Conservation (phyloP, 169 alveolate genomes). For the Eimeria zaria region DNA sequence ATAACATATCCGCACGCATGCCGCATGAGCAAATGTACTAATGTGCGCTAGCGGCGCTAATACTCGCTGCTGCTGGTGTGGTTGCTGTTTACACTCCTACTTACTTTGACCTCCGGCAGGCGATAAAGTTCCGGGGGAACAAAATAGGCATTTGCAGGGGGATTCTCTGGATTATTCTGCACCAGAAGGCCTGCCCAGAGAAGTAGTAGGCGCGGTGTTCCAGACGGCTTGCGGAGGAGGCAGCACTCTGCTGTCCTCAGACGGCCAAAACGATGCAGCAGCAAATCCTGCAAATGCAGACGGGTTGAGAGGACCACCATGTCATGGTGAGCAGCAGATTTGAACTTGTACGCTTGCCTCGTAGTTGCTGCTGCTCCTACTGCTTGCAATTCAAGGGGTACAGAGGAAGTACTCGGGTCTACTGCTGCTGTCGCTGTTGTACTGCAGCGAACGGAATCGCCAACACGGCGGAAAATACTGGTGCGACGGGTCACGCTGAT, state of each 20-base stretch:
- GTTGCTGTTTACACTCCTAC: neutral
- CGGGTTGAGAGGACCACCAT: conserved; percentile 78
- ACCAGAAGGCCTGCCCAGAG: conserved; percentile 78
- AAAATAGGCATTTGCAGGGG: conserved; percentile 52
- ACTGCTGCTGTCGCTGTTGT: neutral
- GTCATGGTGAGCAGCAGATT: conserved; percentile 83
- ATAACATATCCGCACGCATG: neutral
- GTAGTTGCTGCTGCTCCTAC: neutral
- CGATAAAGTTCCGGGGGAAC: conserved; percentile 58
- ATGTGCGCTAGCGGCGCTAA: neutral
- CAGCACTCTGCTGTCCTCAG: conserved; percentile 71
- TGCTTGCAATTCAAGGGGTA: neutral
- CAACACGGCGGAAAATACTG: neutral
- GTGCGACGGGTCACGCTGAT: neutral
- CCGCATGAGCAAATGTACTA: neutral
- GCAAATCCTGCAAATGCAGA: conserved; percentile 72
- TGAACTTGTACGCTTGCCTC: conserved; percentile 36
- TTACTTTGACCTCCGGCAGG: conserved; percentile 65
- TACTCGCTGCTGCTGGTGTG: neutral
- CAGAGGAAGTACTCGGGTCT: neutral
- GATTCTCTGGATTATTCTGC: conserved; percentile 49
- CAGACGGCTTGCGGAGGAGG: conserved; percentile 36
- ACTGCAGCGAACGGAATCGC: neutral
- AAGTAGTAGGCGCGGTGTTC: conserved; percentile 56
- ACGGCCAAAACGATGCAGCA: conserved; percentile 82